Conservation (phyloP, 495 filamentous ascomycete species). For the Achaetomiella virescens region DNA sequence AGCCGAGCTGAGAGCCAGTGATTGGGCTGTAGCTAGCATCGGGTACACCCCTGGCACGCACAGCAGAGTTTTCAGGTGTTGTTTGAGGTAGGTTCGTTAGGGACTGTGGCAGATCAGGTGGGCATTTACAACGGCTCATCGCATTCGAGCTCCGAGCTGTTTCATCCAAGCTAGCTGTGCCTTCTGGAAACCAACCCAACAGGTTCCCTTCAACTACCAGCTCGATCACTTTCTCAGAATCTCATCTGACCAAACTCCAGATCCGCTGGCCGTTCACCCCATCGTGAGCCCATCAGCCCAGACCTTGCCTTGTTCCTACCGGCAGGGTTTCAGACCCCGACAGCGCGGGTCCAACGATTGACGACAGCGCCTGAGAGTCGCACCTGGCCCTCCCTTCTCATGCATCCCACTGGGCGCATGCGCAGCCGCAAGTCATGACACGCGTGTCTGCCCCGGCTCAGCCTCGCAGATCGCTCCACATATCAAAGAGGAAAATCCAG, state of each 20-base stretch:
- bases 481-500: constrained; percentile 1
- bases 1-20: constrained; percentile 5
- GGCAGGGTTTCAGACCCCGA: not conserved
- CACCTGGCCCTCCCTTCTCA: not conserved
- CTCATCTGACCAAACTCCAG: too few species aligned
- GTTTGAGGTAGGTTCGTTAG: too few species aligned
- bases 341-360: not conserved
- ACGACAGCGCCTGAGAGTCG: not conserved
- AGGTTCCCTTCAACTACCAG: too few species aligned
- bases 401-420: not conserved
- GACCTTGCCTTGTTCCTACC: too few species aligned
- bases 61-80: not conserved
- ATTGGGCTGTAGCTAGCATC: constrained; percentile 6
- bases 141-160: not conserved
- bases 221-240: too few species aligned
- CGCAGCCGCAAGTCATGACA: constrained; percentile 4
- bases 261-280: too few species aligned
- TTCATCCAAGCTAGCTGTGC: not conserved
- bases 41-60: not conserved
- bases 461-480: constrained; percentile 3
- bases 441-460: constrained; percentile 1
- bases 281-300: too few species aligned
- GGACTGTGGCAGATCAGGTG: constrained; percentile 2
- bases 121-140: not conserved
- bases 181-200: too few species aligned